Evolutionary conservation across 305 asterid genomes (phyloP).

Genomic region (Nicotiana rustica): DNA sequence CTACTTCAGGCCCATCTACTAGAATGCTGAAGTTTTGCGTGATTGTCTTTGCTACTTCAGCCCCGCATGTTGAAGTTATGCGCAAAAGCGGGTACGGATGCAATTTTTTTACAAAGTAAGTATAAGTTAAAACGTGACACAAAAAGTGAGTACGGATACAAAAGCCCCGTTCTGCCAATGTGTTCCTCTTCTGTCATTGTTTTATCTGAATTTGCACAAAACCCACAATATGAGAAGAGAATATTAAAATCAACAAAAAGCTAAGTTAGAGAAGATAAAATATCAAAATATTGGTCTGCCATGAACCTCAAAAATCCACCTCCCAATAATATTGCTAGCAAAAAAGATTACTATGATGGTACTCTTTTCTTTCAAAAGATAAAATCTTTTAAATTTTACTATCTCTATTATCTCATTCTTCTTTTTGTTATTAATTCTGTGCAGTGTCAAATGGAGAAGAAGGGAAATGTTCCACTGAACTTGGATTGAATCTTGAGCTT

Average conservation of each 20-base stretch:
- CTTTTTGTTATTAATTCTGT: not conserved
- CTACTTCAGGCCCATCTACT: too few relatives aligned
- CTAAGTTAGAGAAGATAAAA: not conserved
- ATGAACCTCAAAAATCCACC: constrained; percentile 28
- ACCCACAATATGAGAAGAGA: not conserved
- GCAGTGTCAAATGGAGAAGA: constrained; percentile 1
- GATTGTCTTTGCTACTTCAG: too few relatives aligned
- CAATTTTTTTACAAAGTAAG: too few relatives aligned
- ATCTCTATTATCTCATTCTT: not conserved
- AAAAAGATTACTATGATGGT: not conserved
- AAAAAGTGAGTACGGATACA: too few relatives aligned
- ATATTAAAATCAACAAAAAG: not conserved
- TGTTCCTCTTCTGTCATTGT: too few relatives aligned
- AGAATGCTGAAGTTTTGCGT: too few relatives aligned
- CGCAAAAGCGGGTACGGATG: too few relatives aligned
- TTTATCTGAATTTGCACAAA: constrained; percentile 2
- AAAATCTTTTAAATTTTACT: not conserved
- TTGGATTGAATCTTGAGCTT: constrained; percentile 25
- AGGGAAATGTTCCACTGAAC: not conserved
- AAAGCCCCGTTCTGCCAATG: too few relatives aligned
- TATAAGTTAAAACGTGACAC: too few relatives aligned
- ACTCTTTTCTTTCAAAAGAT: not conserved
- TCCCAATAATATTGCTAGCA: not conserved
- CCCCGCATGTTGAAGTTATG: too few relatives aligned
- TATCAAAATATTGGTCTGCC: not conserved